Percentiles rank a stretch among this genome's conserved stretches.
phyloP scores from a whole-genome alignment of 2,329 filamentous ascomycete genomes.

The Fusarium papillatum region DNA sequence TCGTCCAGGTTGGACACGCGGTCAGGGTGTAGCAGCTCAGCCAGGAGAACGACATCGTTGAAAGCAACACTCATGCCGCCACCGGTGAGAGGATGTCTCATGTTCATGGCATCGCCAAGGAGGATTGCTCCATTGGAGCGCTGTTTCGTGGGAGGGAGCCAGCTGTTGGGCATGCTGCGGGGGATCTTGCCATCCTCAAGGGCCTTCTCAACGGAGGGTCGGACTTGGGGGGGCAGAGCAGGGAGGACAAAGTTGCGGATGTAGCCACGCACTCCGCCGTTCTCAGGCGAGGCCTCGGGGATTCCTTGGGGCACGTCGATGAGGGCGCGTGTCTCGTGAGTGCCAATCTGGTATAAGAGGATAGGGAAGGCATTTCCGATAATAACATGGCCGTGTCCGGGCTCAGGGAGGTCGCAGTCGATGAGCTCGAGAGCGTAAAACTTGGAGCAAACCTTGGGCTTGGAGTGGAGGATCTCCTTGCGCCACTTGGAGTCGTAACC shows the following conservation, averaged over 20 bases:
- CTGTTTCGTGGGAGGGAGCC: conserved; percentile 82
- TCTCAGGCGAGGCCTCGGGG: conserved; percentile 78
- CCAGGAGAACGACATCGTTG: conserved; percentile 88
- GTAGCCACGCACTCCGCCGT: conserved; percentile 89
- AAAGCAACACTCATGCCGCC: conserved; percentile 99
- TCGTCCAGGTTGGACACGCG: conserved; percentile 79
- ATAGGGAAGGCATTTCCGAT: conserved; percentile 83
- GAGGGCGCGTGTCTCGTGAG: conserved; percentile 91
- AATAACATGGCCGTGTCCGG: conserved; percentile 87
- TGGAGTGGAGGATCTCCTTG: conserved; percentile 79
- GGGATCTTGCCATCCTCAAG: conserved; percentile 84
- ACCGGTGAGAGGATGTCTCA: conserved; percentile 98
- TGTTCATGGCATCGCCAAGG: conserved; percentile 96
- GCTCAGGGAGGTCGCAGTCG: conserved; percentile 83
- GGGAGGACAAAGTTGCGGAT: conserved; percentile 85
- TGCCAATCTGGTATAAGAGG: conserved; percentile 96
- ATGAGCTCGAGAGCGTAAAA: conserved; percentile 96
- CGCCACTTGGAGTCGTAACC: conserved; percentile 95
- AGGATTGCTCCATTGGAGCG: conserved; percentile 76
- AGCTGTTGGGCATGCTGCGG: conserved; percentile 93
- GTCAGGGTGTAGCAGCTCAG: conserved; percentile 79
- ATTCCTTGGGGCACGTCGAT: conserved; percentile 88
- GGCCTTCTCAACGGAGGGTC: conserved; percentile 80
- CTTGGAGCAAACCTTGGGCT: conserved; percentile 93
- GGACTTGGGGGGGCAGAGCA: conserved; percentile 78